phyloP scores from a whole-genome alignment of 2,329 filamentous ascomycete species.

The Calonectria pteridis region DNA sequence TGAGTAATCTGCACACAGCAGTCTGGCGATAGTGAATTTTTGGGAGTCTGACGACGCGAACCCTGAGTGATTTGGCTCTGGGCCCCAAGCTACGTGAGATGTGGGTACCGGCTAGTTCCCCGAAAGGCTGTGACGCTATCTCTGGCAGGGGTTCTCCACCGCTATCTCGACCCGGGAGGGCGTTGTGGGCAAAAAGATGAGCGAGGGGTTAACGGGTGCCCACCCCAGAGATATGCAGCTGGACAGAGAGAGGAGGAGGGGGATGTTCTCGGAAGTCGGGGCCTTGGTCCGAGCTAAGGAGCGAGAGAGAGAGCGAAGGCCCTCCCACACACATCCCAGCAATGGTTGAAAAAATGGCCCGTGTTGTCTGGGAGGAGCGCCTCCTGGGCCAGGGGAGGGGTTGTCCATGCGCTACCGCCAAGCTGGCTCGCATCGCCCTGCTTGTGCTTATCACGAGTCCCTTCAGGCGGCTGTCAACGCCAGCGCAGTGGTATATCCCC shows the following conservation, averaged over 20 bases:
- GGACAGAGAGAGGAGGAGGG: neutral
- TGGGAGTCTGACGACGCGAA: neutral
- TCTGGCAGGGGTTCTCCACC: conserved; percentile 4
- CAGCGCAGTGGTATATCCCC: too few relatives aligned
- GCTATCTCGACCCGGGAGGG: conserved; percentile 7
- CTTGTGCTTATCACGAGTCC: conserved; percentile 20
- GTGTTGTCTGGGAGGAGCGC: conserved; percentile 1
- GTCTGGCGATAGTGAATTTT: conserved; percentile 5
- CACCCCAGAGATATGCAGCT: conserved; percentile 9
- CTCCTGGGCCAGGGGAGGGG: neutral
- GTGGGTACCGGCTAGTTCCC: conserved; percentile 6
- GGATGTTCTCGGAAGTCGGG: neutral
- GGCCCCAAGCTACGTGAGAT: neutral
- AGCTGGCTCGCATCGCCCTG: neutral
- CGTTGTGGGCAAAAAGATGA: neutral
- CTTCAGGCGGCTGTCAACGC: neutral
- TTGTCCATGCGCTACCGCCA: neutral
- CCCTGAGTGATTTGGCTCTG: neutral
- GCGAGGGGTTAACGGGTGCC: neutral
- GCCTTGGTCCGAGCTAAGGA: neutral
- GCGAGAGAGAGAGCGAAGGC: neutral
- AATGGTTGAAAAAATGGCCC: neutral
- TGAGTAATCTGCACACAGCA: neutral
- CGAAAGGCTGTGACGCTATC: conserved; percentile 7
- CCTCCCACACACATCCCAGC: neutral